phyloP scores from a whole-genome alignment of 306 rosid genomes.

The Cicer bijugum region DNA sequence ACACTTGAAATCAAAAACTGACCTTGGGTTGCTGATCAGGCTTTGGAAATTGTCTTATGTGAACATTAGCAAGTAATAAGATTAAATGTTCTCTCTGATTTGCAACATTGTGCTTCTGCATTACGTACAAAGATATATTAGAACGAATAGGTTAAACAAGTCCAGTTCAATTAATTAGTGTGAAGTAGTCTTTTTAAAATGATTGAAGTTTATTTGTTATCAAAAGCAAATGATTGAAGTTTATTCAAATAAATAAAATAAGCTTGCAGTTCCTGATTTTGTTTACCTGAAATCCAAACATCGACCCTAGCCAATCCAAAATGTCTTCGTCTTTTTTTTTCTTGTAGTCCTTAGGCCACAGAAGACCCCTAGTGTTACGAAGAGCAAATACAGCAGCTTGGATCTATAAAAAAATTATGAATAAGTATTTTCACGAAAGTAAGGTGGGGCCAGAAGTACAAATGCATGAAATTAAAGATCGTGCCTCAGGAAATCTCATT shows the following conservation, averaged over 20 bases:
- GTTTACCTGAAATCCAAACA: constrained; percentile 95
- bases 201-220: background rate
- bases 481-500: constrained; percentile 93
- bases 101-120: constrained; percentile 92
- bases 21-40: constrained; percentile 99
- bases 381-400: constrained; percentile 89
- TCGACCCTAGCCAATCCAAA: constrained; percentile 94
- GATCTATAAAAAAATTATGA: constrained; percentile 57
- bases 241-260: constrained; percentile 23
- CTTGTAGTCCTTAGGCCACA: constrained; percentile 89
- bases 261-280: background rate
- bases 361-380: constrained; percentile 95
- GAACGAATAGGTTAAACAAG: constrained; percentile 19
- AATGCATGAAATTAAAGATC: constrained; percentile 12
- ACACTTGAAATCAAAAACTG: constrained; percentile 32
- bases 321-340: constrained; percentile 89
- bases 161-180: constrained; percentile 10
- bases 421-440: constrained; percentile 34
- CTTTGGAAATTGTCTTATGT: constrained; percentile 90
- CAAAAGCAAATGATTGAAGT: background rate
- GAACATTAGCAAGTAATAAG: constrained; percentile 93
- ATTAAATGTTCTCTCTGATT: constrained; percentile 98
- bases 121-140: constrained; percentile 34
- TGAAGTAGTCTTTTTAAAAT: background rate
- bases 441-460: constrained; percentile 13